Base-by-base conservation (phyloP, 2,329 filamentous ascomycete genomes). In the Xylariaceae sp. region DNA sequence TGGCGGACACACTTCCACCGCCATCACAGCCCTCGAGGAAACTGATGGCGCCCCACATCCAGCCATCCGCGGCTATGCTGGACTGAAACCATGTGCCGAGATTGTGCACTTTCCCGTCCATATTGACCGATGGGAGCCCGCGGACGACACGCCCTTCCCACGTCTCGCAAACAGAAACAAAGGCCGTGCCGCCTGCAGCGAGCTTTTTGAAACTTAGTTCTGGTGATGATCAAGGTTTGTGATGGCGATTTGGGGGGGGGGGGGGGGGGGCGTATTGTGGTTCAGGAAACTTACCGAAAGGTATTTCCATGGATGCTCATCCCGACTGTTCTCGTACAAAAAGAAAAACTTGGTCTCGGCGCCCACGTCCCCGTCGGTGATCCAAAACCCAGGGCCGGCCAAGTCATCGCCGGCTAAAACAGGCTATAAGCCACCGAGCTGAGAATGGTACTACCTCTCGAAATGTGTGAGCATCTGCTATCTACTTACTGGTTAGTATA, bases 261-360 rank as follows among this genome's bases (percentile, higher is more conserved):
- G 7, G 5, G 32, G 35, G 35, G 8, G 7, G 35, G 8, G 12
- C 8, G 32, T 37, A 37, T 37, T 19, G 35, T 37, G 12, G 5
- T 3, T 9, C 7, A 7, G 3, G 8, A 9, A 37, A 51, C 63
- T 49, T 54, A 65, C 65, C 37, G 55, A 45, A 40, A 63, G 51
- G 41, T 66, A 65, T 53, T 67, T 66, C 65, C 64, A 67, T 5
- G 64, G 61, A 30, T 62, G 62, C 1, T 60, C 41, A 42, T 67
- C 64, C 5, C 59, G 57, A 41, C 54, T 59, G 44, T 65, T 66
- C 48, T 67, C 65, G 53, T 65, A 62, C 2, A 67, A 42, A 43
- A 65, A 66, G 55, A 61, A 66, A 54, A 61, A 66, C n/a, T 57
- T 47, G 12, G 43, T 54, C 27, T 59, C 61, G 8, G 56, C 31